Percentiles rank a stretch among this genome's conserved stretches.
Conservation (phyloP, 1,284 basidiomycete species). For the Takashimella tepidaria region DNA sequence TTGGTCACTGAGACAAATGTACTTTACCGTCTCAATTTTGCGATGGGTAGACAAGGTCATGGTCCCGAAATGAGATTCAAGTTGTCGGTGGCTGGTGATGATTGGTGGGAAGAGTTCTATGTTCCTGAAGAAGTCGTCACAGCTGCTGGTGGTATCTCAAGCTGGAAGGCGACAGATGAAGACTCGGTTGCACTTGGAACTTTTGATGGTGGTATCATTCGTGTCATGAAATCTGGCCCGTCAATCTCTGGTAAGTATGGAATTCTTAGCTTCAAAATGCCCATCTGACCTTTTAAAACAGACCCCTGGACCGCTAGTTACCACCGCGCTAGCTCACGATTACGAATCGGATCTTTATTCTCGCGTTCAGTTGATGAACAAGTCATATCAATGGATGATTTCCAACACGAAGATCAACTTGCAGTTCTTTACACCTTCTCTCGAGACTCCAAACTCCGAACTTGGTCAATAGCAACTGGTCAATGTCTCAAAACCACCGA, state of each 20-base stretch:
- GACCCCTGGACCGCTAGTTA: constrained; percentile 33
- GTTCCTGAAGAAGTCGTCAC: constrained; percentile 30
- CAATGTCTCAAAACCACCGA: constrained; percentile 43
- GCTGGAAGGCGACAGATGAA: constrained; percentile 63
- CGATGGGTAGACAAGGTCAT: neutral
- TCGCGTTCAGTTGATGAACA: constrained; percentile 32
- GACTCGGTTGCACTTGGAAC: constrained; percentile 64
- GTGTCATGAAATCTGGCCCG: constrained; percentile 53
- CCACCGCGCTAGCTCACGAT: constrained; percentile 30
- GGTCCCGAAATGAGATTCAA: constrained; percentile 44
- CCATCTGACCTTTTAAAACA: constrained; percentile 16
- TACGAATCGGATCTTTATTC: constrained; percentile 38
- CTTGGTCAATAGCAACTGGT: constrained; percentile 56
- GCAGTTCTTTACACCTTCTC: constrained; percentile 75
- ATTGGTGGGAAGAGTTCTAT: constrained; percentile 40
- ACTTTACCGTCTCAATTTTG: constrained; percentile 67
- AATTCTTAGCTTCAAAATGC: neutral
- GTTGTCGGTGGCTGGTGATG: constrained; percentile 11
- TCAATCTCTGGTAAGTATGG: constrained; percentile 26
- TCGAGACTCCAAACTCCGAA: constrained; percentile 74
- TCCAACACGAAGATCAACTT: constrained; percentile 50
- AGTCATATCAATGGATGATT: constrained; percentile 33
- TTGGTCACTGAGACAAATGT: constrained; percentile 64
- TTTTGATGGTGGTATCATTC: constrained; percentile 64
- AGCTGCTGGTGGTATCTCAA: constrained; percentile 39